Base-by-base conservation (phyloP, 1,284 basidiomycete genomes). In the Tilletia walkeri region DNA sequence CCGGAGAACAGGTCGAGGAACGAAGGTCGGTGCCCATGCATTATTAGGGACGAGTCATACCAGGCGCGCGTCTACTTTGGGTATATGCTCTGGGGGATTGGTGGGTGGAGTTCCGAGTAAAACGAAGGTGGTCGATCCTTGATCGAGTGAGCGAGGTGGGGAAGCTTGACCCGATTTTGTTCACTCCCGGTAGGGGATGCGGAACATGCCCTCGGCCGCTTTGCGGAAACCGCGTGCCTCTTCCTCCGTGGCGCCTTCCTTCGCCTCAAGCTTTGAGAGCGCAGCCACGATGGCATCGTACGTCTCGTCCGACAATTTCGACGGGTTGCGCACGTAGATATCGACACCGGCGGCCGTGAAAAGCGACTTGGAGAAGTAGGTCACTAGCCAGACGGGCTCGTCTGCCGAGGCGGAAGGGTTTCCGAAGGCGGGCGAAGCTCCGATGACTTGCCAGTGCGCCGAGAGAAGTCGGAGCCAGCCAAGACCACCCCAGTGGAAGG, bases 271-370 rank as follows among this genome's bases (percentile, higher is more conserved):
- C 34, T 45, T 36, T 7, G 73, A 59, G 5, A 80, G 72, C 56
- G 70, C 68, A 7, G 73, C 66, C 5, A 84, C 76, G 14, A 84
- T 72, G 61, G 65, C 73, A 4, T 70, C 72, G 12, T 75, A 77
- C 20, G 85, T 72, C 18, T 76, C 78, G 20, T 71, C 66, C 18
- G 80, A 67, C 18, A 70, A 20, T 24, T 65, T 70, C 14, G 76
- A 74, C 41, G 59, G 59, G 36, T 63, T 41, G 4, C 86, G 82
- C 47, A 86, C 76, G 72, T 87, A 87, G 48, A 88, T 82, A 74
- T 88, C 87, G 45, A 88, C 78, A 1, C 87, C 87, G 24, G 85
- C 84, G 7, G 87, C 86, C 2, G 87, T 88, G 82, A 88, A 88
- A 47, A 88, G 77, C 30, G 87, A 87, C 78, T 85, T 86, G 63